These are phyloP conservation scores for Maudiozyma serrabonitensis DNA, from an alignment of 805 yeast genomes.

Conservation along the genomic window DNA sequence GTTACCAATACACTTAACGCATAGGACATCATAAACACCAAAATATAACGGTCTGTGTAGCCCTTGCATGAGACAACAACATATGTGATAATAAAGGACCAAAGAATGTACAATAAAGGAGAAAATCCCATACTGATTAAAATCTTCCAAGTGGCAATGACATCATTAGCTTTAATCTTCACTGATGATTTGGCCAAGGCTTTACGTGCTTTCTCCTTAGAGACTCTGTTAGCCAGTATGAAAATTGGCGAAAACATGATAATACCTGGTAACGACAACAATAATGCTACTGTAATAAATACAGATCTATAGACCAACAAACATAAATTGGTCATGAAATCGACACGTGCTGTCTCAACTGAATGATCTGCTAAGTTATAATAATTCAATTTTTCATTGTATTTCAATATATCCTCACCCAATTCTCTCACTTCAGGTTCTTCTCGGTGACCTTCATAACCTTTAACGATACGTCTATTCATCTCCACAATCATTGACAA, in stretches of 20 bases:
- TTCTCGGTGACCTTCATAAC: constrained; percentile 64
- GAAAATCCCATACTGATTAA: constrained; percentile 82
- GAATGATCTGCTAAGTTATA: constrained; percentile 47
- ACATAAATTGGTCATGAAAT: constrained; percentile 39
- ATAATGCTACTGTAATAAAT: constrained; percentile 45
- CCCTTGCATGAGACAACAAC: constrained; percentile 21
- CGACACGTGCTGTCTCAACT: constrained; percentile 44
- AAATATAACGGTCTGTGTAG: constrained; percentile 20
- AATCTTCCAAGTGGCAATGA: constrained; percentile 95
- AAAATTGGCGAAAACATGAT: constrained; percentile 84
- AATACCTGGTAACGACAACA: constrained; percentile 80
- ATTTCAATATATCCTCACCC: constrained; percentile 52
- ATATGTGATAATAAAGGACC: constrained; percentile 51
- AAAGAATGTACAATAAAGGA: constrained; percentile 73
- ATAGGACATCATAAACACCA: constrained; percentile 45
- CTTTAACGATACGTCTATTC: constrained; percentile 77
- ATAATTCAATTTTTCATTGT: constrained; percentile 64
- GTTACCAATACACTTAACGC: constrained; percentile 63
- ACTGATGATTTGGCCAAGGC: constrained; percentile 86
- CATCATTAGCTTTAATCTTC: constrained; percentile 86
- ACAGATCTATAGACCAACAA: constrained; percentile 49
- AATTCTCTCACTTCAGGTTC: constrained; percentile 57
- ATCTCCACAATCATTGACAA: constrained; percentile 79
- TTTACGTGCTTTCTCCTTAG: constrained; percentile 58
- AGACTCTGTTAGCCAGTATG: constrained; percentile 61